Evolutionary conservation across 352 stramenopile genomes (phyloP).

Genomic region (Phytopythium ostracodes): DNA sequence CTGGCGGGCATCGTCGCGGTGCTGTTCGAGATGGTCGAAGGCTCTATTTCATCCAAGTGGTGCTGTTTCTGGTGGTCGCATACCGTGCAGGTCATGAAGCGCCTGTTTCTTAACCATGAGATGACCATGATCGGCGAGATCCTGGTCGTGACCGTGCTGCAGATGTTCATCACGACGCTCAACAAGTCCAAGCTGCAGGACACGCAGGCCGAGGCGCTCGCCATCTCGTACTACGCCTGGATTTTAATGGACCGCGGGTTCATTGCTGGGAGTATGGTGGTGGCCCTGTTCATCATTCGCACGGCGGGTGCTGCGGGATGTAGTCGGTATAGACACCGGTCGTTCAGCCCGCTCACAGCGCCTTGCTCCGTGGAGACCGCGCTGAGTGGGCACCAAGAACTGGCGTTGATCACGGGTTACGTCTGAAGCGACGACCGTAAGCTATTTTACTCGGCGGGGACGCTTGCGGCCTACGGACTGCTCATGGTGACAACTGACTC

Average conservation of each 20-base stretch:
- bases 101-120: constrained; percentile 26
- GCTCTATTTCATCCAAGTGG: background rate
- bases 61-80: background rate
- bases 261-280: constrained; percentile 19
- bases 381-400: constrained; percentile 14
- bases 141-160: constrained; percentile 13
- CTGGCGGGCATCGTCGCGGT: constrained; percentile 19
- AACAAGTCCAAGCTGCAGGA: constrained; percentile 21
- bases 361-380: constrained; percentile 12
- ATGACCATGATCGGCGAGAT: constrained; percentile 22
- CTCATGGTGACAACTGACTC: background rate
- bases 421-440: constrained; percentile 5
- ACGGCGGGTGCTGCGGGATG: constrained; percentile 16
- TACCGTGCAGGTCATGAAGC: constrained; percentile 14
- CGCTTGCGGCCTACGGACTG: background rate
- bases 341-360: background rate
- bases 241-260: constrained; percentile 21
- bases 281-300: constrained; percentile 16
- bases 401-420: constrained; percentile 16
- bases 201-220: constrained; percentile 9
- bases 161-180: constrained; percentile 22
- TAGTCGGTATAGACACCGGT: constrained; percentile 9
- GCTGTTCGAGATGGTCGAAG: constrained; percentile 24
- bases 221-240: constrained; percentile 26
- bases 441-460: background rate